A percentile compares a stretch with the other conserved stretches of the same genome.
These are phyloP conservation scores for Gossypium australe DNA, from an alignment of 345 rosid species.

Conservation along the genomic window DNA sequence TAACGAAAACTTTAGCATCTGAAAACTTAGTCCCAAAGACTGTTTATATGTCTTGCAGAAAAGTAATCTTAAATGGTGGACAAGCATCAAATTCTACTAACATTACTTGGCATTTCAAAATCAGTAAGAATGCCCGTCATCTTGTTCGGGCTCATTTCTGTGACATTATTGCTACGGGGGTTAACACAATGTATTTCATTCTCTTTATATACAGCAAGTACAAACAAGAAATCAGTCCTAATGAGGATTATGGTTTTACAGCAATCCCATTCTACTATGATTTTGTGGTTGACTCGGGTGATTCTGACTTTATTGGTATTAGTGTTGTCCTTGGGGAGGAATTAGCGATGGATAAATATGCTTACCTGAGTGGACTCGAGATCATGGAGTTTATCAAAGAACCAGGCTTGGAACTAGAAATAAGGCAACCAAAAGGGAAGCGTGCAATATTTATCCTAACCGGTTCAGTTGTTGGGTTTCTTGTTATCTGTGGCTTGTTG, in stretches of 20 bases:
- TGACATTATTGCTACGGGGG: slow-evolving; percentile 19
- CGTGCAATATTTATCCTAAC: slow-evolving; percentile 1
- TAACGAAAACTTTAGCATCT: neutral
- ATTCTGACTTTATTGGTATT: slow-evolving; percentile 28
- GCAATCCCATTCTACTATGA: slow-evolving; percentile 38
- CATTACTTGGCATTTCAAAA: slow-evolving; percentile 44
- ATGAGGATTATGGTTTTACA: fast-evolving
- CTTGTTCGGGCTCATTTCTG: slow-evolving; percentile 54
- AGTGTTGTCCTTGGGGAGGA: slow-evolving; percentile 17
- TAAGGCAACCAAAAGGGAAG: neutral
- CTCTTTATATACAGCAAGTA: slow-evolving; percentile 29
- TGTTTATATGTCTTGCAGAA: slow-evolving; percentile 40
- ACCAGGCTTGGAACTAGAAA: neutral
- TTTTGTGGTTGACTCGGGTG: slow-evolving; percentile 38
- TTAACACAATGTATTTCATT: slow-evolving; percentile 15
- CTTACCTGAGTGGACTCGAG: slow-evolving; percentile 51
- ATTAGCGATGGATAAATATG: neutral
- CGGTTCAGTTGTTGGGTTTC: slow-evolving; percentile 23
- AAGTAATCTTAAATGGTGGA: slow-evolving; percentile 5
- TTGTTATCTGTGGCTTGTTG: neutral
- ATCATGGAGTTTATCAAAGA: slow-evolving; percentile 35
- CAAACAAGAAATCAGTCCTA: slow-evolving; percentile 21
- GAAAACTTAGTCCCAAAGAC: slow-evolving; percentile 32
- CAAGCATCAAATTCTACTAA: neutral
- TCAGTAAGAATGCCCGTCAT: slow-evolving; percentile 26